These are phyloP conservation scores for Penicillium sp. DNA, from an alignment of 2,329 filamentous ascomycete genomes.

Conservation along the genomic window DNA sequence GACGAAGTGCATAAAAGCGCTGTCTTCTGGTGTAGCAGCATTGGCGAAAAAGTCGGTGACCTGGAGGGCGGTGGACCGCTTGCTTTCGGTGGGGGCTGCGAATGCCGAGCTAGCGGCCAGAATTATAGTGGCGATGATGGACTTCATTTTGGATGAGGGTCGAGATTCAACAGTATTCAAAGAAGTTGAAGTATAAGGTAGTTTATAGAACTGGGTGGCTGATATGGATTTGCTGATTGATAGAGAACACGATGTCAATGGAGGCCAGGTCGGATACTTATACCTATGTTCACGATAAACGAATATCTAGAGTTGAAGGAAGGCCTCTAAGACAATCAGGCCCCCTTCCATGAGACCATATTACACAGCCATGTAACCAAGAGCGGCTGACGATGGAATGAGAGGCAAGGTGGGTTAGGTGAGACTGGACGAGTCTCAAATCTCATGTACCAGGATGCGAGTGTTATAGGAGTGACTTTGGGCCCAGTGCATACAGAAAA, in stretches of 20 bases:
- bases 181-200: too few species aligned
- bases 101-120: constrained; percentile 19
- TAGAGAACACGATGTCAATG: background rate
- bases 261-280: background rate
- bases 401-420: background rate
- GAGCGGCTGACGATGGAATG: background rate
- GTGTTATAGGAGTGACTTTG: background rate
- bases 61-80: constrained; percentile 10
- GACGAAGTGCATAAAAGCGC: constrained; percentile 24
- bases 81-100: constrained; percentile 12
- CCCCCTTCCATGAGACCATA: background rate
- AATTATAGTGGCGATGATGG: constrained; percentile 14
- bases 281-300: background rate
- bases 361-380: background rate
- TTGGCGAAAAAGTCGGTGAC: constrained; percentile 22
- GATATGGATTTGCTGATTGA: background rate
- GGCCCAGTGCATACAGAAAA: background rate
- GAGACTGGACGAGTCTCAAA: background rate
- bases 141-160: constrained; percentile 19
- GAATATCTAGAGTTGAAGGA: too few species aligned
- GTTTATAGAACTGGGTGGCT: too few species aligned
- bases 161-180: too few species aligned
- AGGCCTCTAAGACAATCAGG: background rate
- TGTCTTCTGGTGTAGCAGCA: background rate
- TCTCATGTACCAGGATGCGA: background rate